These are phyloP conservation scores for Castanea mollissima DNA, from an alignment of 306 rosid genomes.

Conservation along the genomic window DNA sequence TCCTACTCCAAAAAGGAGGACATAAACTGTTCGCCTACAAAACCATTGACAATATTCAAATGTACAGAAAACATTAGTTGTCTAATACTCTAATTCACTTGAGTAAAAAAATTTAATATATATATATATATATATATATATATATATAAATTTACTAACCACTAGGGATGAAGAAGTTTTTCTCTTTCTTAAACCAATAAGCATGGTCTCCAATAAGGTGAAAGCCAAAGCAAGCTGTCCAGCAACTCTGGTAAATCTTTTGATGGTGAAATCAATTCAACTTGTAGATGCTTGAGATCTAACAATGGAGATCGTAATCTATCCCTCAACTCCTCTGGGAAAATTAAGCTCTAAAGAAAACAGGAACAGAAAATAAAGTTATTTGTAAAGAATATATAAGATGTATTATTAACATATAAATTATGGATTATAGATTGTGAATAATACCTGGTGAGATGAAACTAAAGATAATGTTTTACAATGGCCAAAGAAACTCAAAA, in stretches of 20 bases:
- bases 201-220: too few species aligned
- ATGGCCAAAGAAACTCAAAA: not conserved
- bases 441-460: not conserved
- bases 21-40: too few species aligned
- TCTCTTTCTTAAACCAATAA: too few species aligned
- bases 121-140: too few species aligned
- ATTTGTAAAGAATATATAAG: not conserved
- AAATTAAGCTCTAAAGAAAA: not conserved
- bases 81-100: too few species aligned
- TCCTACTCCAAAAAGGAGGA: too few species aligned
- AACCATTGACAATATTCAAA: too few species aligned
- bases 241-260: not conserved
- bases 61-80: too few species aligned
- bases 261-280: not conserved
- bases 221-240: too few species aligned
- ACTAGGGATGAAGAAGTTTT: too few species aligned
- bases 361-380: not conserved
- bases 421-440: not conserved
- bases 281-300: not conserved
- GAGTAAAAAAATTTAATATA: too few species aligned
- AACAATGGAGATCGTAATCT: not conserved
- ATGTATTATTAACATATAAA: not conserved
- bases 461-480: not conserved
- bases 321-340: not conserved
- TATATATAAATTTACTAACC: too few species aligned